Conservation (phyloP, 2,329 filamentous ascomycete species). For the Pseudopithomyces chartarum region DNA sequence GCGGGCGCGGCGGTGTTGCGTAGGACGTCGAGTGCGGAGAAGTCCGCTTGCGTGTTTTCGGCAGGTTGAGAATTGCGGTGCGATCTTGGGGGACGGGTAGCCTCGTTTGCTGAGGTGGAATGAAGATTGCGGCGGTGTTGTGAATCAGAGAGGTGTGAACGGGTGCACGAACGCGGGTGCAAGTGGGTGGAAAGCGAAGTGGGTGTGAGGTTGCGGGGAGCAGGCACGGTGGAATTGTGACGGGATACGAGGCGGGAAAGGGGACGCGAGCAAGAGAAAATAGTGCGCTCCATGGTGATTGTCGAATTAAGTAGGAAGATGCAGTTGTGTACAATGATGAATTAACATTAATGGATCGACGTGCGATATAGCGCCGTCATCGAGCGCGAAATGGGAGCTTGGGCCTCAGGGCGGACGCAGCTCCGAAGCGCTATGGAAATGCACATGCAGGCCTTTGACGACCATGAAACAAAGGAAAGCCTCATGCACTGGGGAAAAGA, state of each 20-base stretch:
- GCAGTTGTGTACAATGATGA: not conserved
- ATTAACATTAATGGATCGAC: not conserved
- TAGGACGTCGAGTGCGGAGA: slow-evolving; percentile 78
- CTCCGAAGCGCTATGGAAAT: not conserved
- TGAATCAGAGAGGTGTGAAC: not conserved
- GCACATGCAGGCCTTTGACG: not conserved
- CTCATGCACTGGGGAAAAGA: not conserved
- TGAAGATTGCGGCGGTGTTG: slow-evolving; percentile 23
- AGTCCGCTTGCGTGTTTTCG: slow-evolving; percentile 72
- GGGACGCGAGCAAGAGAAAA: not conserved
- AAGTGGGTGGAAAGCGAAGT: not conserved
- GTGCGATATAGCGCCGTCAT: slow-evolving; percentile 2
- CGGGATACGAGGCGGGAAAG: not conserved
- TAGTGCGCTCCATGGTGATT: slow-evolving; percentile 1
- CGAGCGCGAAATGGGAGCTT: not conserved
- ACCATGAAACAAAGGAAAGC: slow-evolving; percentile 4
- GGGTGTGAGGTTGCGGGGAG: not conserved
- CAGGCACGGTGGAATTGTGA: not conserved
- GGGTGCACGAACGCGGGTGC: not conserved
- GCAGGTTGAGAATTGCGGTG: slow-evolving; percentile 64
- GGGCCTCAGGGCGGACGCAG: not conserved
- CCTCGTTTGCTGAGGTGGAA: slow-evolving; percentile 16
- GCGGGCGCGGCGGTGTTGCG: slow-evolving; percentile 75
- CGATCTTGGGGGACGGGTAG: slow-evolving; percentile 48
- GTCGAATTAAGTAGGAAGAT: not conserved